These are phyloP conservation scores for Mycena chlorophos DNA, from an alignment of 768 basidiomycete species.

Conservation along the genomic window DNA sequence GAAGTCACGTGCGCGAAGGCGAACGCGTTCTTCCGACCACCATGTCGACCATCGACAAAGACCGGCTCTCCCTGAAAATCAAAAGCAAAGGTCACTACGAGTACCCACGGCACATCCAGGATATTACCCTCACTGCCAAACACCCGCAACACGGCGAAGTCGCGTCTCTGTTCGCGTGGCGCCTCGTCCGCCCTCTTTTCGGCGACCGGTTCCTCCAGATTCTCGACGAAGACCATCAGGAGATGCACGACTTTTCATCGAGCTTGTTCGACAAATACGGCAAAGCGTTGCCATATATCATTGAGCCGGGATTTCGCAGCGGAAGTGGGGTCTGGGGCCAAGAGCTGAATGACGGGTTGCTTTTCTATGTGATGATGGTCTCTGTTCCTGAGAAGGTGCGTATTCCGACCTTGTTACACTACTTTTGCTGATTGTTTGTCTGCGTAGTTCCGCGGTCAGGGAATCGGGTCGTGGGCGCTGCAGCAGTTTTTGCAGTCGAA, in stretches of 20 bases:
- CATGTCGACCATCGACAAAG: neutral
- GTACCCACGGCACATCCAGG: slow-evolving; percentile 4
- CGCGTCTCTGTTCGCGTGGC: slow-evolving; percentile 6
- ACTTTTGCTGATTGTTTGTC: neutral
- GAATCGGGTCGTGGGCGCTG: slow-evolving; percentile 26
- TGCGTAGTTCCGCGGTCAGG: slow-evolving; percentile 15
- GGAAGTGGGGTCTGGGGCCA: neutral
- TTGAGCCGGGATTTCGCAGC: neutral
- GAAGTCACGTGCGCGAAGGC: neutral
- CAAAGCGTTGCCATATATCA: neutral
- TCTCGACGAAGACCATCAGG: slow-evolving; percentile 33
- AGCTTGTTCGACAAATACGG: neutral
- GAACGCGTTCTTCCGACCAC: neutral
- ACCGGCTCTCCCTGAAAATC: neutral
- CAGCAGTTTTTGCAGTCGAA: slow-evolving; percentile 21
- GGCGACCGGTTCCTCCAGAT: slow-evolving; percentile 21
- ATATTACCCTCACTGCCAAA: neutral
- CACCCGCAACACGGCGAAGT: slow-evolving; percentile 6
- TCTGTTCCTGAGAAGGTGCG: neutral
- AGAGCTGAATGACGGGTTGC: neutral
- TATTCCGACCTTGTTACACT: neutral
- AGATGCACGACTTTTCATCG: slow-evolving; percentile 30
- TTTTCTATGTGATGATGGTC: neutral
- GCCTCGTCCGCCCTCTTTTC: neutral
- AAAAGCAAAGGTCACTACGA: slow-evolving; percentile 2